These are phyloP conservation scores for Sequoia sempervirens DNA, from an alignment of 75 land plant species.

Conservation along the genomic window DNA sequence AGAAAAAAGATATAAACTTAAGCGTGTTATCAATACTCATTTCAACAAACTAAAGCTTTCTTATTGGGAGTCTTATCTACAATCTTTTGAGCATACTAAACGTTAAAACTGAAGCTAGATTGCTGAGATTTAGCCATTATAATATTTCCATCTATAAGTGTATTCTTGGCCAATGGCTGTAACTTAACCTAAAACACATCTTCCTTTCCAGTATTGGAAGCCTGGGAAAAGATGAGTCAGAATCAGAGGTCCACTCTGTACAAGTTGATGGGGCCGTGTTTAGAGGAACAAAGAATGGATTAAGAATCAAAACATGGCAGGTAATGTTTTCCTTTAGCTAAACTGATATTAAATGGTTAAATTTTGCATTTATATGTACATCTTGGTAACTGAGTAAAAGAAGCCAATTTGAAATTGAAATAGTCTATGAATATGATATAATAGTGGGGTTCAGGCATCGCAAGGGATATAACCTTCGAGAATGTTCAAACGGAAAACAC, in stretches of 20 bases:
- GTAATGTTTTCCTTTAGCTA: not conserved
- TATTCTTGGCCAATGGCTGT: no score
- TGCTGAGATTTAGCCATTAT: not conserved
- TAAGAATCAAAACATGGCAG: conserved; percentile 72
- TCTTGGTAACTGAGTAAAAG: no score
- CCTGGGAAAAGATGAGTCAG: conserved; percentile 24
- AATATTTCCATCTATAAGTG: not conserved
- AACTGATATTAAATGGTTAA: no score
- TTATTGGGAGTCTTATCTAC: not conserved
- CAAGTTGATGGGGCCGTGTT: conserved; percentile 34
- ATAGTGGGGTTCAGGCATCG: conserved; percentile 65
- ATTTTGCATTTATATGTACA: not conserved
- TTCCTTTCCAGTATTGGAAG: conserved; percentile 27
- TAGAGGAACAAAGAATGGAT: conserved; percentile 41
- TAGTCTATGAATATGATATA: not conserved
- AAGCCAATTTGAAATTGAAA: not conserved
- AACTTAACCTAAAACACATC: no score
- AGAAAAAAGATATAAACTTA: no score
- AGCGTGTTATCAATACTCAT: no score
- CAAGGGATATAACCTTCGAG: conserved; percentile 29
- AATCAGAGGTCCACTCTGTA: conserved; percentile 28
- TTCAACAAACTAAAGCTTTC: no score
- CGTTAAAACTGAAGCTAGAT: no score
- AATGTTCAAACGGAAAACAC: conserved; percentile 29
- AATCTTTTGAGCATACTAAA: not conserved